Evolutionary conservation across 495 filamentous ascomycete species (phyloP).

Genomic region (Penicillium steckii): DNA sequence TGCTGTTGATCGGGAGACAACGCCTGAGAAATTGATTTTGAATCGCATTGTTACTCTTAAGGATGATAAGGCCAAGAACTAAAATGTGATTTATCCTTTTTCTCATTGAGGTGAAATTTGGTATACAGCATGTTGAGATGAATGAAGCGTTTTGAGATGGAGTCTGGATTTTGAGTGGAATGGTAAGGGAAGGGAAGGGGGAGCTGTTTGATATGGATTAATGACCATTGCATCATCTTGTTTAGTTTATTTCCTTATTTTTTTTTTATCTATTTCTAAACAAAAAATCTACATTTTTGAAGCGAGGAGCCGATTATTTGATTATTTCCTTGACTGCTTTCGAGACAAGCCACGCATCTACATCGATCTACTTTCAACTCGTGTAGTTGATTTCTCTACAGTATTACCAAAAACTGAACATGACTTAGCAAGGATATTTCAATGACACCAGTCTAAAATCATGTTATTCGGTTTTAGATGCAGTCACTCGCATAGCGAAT

Average conservation of each 20-base stretch:
- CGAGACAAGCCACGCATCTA: too few species aligned
- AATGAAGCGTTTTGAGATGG: not conserved
- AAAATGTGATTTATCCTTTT: not conserved
- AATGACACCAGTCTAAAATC: slow-evolving; percentile 6
- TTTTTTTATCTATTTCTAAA: not conserved
- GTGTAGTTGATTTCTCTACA: too few species aligned
- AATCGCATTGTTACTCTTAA: slow-evolving; percentile 94
- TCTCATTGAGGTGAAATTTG: not conserved
- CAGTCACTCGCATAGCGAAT: slow-evolving; percentile 19
- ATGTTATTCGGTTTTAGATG: slow-evolving; percentile 18
- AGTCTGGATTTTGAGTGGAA: not conserved
- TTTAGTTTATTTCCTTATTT: not conserved
- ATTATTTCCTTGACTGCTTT: too few species aligned
- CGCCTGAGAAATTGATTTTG: slow-evolving; percentile 71
- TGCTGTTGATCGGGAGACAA: slow-evolving; percentile 77
- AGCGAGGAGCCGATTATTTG: not conserved
- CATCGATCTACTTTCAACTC: not conserved
- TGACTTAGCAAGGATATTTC: too few species aligned
- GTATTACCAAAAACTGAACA: too few species aligned
- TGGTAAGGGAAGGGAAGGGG: not conserved
- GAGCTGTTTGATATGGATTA: not conserved
- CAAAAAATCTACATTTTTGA: not conserved
- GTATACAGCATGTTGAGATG: not conserved
- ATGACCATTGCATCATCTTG: not conserved
- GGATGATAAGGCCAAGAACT: slow-evolving; percentile 50